phyloP scores from a whole-genome alignment of 2,329 filamentous ascomycete genomes.

The Fusarium sp. region DNA sequence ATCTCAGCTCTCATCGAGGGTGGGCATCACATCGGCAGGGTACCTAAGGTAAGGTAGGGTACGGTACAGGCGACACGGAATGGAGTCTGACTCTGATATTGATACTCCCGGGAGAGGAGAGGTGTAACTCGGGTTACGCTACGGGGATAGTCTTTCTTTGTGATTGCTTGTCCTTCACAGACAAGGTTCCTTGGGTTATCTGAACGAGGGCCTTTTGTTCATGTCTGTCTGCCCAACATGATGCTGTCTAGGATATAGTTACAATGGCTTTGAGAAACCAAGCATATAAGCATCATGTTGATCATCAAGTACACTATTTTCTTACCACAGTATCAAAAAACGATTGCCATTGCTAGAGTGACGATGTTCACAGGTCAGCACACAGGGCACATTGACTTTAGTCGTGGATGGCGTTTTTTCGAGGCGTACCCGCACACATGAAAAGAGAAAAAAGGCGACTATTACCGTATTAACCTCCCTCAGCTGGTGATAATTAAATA shows the following conservation, averaged over 20 bases:
- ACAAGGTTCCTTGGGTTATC: conserved; percentile 18
- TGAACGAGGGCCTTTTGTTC: conserved; percentile 5
- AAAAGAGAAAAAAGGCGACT: conserved; percentile 8
- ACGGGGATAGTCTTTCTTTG: conserved; percentile 11
- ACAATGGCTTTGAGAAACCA: neutral
- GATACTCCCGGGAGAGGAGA: conserved; percentile 4
- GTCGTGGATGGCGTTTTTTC: neutral
- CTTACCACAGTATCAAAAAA: neutral
- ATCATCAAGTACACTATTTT: neutral
- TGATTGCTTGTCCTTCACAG: neutral
- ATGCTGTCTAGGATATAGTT: conserved; percentile 4
- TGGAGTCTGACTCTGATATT: conserved; percentile 3
- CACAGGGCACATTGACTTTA: neutral
- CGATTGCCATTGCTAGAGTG: neutral
- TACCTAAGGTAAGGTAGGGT: neutral
- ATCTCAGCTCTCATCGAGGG: neutral
- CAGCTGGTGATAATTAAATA: conserved; percentile 23
- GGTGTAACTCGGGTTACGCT: conserved; percentile 14
- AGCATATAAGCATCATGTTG: neutral
- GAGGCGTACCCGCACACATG: neutral
- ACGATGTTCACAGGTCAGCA: neutral
- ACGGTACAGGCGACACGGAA: neutral
- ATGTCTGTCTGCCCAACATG: conserved; percentile 24
- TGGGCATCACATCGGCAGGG: conserved; percentile 1
- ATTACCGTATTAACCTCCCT: conserved; percentile 4